phyloP scores from a whole-genome alignment of 192 early-diverging fungal genomes.

The Dimargaris cristalligena region DNA sequence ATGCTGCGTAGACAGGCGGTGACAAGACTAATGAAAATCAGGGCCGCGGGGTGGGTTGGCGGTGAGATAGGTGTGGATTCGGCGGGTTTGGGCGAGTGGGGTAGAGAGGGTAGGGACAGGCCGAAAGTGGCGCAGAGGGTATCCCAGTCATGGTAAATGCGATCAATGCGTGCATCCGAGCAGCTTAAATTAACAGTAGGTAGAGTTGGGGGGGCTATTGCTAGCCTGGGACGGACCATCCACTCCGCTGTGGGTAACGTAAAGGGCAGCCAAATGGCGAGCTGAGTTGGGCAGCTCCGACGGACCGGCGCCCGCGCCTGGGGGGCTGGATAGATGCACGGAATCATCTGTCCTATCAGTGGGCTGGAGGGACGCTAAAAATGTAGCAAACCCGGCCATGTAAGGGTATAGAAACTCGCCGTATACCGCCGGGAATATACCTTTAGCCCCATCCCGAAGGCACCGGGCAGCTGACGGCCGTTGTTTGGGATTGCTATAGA shows the following conservation, averaged over 20 bases:
- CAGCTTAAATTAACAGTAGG: slow-evolving; percentile 11
- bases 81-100: too few relatives aligned
- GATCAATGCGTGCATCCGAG: slow-evolving; percentile 58
- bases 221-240: neutral
- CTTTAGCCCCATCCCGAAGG: slow-evolving; percentile 45
- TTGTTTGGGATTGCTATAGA: slow-evolving; percentile 59
- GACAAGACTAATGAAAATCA: slow-evolving; percentile 2
- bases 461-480: slow-evolving; percentile 61
- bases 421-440: slow-evolving; percentile 25
- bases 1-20: slow-evolving; percentile 5
- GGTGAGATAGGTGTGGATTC: too few relatives aligned
- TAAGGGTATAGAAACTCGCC: slow-evolving; percentile 37
- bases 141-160: slow-evolving; percentile 57
- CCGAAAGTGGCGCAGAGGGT: slow-evolving; percentile 21
- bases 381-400: slow-evolving; percentile 11
- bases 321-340: too few relatives aligned
- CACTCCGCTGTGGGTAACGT: neutral
- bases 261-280: slow-evolving; percentile 4
- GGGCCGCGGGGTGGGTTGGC: neutral
- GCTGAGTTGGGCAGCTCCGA: neutral
- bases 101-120: too few relatives aligned
- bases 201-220: slow-evolving; percentile 2
- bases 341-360: too few relatives aligned
- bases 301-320: too few relatives aligned
- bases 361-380: slow-evolving; percentile 5